Base-by-base conservation (phyloP, 371 early-diverging fungal species). In the Mycotypha africana region DNA sequence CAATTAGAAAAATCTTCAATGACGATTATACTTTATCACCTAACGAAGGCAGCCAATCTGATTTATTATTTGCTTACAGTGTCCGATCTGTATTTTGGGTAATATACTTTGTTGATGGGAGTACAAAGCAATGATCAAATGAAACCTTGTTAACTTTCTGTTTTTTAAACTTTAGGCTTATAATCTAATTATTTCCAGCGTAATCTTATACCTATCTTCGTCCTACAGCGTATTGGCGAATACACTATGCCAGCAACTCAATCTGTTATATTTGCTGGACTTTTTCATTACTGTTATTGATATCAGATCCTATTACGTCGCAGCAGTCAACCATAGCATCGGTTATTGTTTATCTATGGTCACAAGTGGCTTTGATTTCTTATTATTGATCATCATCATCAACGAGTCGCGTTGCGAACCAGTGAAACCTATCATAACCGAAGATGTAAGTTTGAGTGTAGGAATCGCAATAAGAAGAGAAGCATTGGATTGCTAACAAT, bases 361-460 rank as follows among this genome's bases (percentile, higher is more conserved):
- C 24, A 49, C 56, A 16, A 14, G 44, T 21, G 14, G 16, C 8
- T 15, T 62, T 10, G 44, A 36, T 1, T 24, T 63, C 12, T 8
- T 56, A 19, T 21, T 74, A 1, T n/a, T 66, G 1, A 5, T 39
- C 2, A 38, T 62, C 20, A 35, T 67, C 22, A 54, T 60, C 20
- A 56, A 64, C 41, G 74, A 74, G 42, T 45, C 51, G 16, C 56
- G 65, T n/a, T 36, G 46, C 38, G 51, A 61, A 12, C 65, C 72
- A 15, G 5, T 35, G 2, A 45, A 48, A 17, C 53, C 62, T 3
- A 38, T 71, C 6, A 35, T 65, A 31, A 44, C 71, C 12, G 62
- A 71, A 42, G 42, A 53, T 2, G 67, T 61, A 61, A 49, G 59
- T 42, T 23, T 11, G n/a, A n/a, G n/a, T n/a, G n/a, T n/a, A n/a